phyloP scores from a whole-genome alignment of 2,329 filamentous ascomycete species.

The Podosphaera leucotricha region DNA sequence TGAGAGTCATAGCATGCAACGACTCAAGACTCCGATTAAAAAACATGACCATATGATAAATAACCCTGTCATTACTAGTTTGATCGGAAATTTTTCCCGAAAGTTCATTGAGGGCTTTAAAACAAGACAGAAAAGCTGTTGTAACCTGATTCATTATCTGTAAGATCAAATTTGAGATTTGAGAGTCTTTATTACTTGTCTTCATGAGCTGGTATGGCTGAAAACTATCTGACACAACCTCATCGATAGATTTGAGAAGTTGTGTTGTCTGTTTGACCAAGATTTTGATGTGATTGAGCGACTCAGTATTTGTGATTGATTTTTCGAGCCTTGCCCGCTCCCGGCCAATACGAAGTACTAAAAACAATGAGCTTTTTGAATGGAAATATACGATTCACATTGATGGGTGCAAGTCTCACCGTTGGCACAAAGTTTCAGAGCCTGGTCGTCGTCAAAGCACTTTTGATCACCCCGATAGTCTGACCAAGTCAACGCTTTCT shows the following conservation, averaged over 20 bases:
- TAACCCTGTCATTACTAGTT: conserved; percentile 4
- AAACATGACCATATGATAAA: conserved; percentile 9
- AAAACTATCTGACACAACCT: conserved; percentile 5
- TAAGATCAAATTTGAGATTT: conserved; percentile 4
- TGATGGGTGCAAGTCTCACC: conserved; percentile 2
- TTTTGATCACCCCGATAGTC: background rate
- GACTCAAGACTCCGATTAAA: conserved; percentile 5
- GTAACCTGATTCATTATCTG: conserved; percentile 7
- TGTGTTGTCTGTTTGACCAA: conserved; percentile 2
- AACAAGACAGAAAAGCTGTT: conserved; percentile 7
- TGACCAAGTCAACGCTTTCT: background rate
- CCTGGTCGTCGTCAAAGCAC: background rate
- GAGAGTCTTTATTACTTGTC: conserved; percentile 2
- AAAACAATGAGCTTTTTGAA: conserved; percentile 1
- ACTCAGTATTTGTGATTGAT: conserved; percentile 2
- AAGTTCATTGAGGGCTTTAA: conserved; percentile 7
- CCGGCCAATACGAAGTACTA: conserved; percentile 5
- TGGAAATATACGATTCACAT: too few species aligned
- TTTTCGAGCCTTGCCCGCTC: conserved; percentile 2
- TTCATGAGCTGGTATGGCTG: conserved; percentile 4
- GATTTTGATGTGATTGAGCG: conserved; percentile 6
- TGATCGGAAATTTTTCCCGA: conserved; percentile 9
- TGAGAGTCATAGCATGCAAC: conserved; percentile 4
- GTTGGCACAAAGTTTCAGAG: conserved; percentile 3
- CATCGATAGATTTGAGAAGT: conserved; percentile 6